A percentile compares a stretch with the other conserved stretches of the same genome.
These are phyloP conservation scores for Pelargonium myrrhifolium DNA, from an alignment of 441 rosid species.

Conservation along the genomic window DNA sequence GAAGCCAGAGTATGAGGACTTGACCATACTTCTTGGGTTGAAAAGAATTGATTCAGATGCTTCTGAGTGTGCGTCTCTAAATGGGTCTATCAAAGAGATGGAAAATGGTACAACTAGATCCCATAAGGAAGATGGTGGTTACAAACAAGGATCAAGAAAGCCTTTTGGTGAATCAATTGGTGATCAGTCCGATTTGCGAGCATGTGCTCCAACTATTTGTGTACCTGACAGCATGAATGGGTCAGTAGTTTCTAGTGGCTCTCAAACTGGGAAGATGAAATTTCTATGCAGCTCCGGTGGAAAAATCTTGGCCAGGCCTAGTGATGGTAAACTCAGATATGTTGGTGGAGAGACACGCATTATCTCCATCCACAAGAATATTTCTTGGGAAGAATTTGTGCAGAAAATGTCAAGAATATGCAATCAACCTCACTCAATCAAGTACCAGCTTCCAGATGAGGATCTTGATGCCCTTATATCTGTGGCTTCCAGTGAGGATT, in stretches of 20 bases:
- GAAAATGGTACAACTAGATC: conserved; percentile 35
- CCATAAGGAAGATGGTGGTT: conserved; percentile 32
- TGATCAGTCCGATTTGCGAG: conserved; percentile 29
- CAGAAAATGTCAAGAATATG: conserved; percentile 38
- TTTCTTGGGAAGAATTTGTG: conserved; percentile 45
- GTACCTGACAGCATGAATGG: conserved; percentile 24
- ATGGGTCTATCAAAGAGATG: conserved; percentile 27
- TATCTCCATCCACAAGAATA: conserved; percentile 32
- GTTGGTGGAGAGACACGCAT: conserved; percentile 58
- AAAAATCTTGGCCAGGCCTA: conserved; percentile 46
- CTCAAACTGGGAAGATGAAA: conserved; percentile 40
- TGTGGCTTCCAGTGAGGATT: conserved; percentile 51
- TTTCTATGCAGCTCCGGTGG: conserved; percentile 59
- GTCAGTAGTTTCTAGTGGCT: conserved; percentile 24
- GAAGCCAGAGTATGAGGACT: conserved; percentile 37
- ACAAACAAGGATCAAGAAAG: conserved; percentile 30
- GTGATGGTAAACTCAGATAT: conserved; percentile 50
- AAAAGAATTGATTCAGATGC: conserved; percentile 48
- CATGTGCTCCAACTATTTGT: conserved; percentile 21
- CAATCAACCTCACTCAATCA: conserved; percentile 40
- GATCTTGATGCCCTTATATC: conserved; percentile 61
- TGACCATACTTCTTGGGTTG: conserved; percentile 44
- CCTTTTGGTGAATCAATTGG: conserved; percentile 38
- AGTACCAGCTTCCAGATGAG: conserved; percentile 70
- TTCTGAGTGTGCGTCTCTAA: conserved; percentile 40